Conservation (phyloP, 2,329 filamentous ascomycete genomes). For the Cytospora chrysosperma region DNA sequence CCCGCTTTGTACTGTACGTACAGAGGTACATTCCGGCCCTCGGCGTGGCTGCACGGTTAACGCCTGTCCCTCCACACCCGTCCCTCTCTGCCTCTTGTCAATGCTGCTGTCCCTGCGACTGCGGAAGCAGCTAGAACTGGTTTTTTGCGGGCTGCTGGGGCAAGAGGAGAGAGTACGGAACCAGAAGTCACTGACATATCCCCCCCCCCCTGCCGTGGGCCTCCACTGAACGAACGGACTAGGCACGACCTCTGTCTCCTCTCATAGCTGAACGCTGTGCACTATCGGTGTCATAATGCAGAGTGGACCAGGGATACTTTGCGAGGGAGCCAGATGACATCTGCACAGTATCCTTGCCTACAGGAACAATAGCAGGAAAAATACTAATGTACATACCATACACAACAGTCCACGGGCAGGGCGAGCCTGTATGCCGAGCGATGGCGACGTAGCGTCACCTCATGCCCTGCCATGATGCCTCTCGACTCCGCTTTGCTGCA, state of each 20-base stretch:
- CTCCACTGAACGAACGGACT: constrained; percentile 3
- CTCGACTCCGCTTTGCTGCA: constrained; percentile 24
- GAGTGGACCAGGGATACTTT: constrained; percentile 7
- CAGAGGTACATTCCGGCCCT: constrained; percentile 26
- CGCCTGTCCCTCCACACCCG: constrained; percentile 9
- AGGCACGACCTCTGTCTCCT: constrained; percentile 8
- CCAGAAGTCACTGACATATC: constrained; percentile 5
- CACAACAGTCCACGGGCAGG: constrained; percentile 19
- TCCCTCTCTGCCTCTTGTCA: not conserved
- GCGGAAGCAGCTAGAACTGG: constrained; percentile 1
- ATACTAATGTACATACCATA: not conserved
- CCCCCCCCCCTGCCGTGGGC: not conserved
- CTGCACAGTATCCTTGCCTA: not conserved
- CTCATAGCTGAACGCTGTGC: not conserved
- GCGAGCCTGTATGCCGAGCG: constrained; percentile 25
- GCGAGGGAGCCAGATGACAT: constrained; percentile 11
- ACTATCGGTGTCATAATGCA: not conserved
- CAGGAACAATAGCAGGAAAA: constrained; percentile 3
- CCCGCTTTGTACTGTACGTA: constrained; percentile 27
- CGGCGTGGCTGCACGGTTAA: constrained; percentile 7
- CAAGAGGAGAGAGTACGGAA: not conserved
- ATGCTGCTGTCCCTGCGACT: constrained; percentile 6
- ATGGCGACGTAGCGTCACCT: constrained; percentile 25
- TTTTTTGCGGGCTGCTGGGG: constrained; percentile 11
- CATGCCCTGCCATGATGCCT: constrained; percentile 24